Conservation (phyloP, 2,329 filamentous ascomycete species). For the Karstenula rhodostoma region DNA sequence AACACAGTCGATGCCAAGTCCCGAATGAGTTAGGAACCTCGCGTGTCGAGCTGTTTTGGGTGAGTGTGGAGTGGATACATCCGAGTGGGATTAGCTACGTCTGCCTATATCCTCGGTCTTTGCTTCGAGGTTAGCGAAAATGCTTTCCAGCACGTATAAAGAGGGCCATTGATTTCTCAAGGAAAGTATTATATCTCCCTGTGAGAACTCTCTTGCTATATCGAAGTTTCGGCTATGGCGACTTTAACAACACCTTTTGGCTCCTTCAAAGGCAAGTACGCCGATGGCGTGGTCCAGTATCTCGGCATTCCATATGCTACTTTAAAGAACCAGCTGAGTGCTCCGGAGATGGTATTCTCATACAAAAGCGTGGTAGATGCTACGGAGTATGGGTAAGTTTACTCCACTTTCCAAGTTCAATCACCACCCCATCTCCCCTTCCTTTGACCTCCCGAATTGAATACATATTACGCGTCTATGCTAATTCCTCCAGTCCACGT, state of each 20-base stretch:
- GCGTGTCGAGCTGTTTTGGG: conserved; percentile 5
- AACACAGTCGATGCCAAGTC: no score
- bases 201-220: no score
- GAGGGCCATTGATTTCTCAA: not conserved
- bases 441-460: not conserved
- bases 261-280: conserved; percentile 20
- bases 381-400: conserved; percentile 39
- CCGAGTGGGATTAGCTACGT: not conserved
- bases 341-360: conserved; percentile 34
- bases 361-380: conserved; percentile 34
- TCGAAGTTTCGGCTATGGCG: not conserved
- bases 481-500: conserved; percentile 23
- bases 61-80: not conserved
- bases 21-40: not conserved
- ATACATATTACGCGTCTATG: not conserved
- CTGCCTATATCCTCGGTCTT: no score
- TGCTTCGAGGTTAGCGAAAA: not conserved
- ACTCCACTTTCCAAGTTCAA: not conserved
- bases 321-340: conserved; percentile 41
- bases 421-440: not conserved
- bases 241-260: conserved; percentile 21
- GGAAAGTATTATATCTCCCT: no score
- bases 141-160: not conserved
- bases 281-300: conserved; percentile 33
- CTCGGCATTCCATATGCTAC: conserved; percentile 47